Percentiles rank a stretch among this genome's conserved stretches.
phyloP scores from a whole-genome alignment of 2,329 filamentous ascomycete species.

The Eutypa lata region DNA sequence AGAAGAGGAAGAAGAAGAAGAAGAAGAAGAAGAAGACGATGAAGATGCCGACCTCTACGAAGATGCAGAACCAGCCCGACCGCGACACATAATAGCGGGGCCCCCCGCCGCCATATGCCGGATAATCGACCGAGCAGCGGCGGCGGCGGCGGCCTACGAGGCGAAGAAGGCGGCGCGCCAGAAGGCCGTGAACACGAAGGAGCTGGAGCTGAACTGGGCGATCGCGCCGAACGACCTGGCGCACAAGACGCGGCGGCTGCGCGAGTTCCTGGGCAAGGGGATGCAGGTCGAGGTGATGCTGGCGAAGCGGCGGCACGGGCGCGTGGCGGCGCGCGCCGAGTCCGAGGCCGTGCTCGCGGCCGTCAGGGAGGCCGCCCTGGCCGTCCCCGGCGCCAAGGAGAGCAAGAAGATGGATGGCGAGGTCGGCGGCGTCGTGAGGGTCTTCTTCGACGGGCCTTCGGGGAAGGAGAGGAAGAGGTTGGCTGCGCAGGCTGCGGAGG shows the following conservation, averaged over 20 bases:
- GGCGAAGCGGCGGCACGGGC: constrained; percentile 62
- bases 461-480: constrained; percentile 11
- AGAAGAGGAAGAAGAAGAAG: neutral
- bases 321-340: constrained; percentile 59
- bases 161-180: constrained; percentile 40
- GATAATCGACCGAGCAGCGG: constrained; percentile 57
- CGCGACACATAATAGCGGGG: too few species aligned
- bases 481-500: constrained; percentile 1
- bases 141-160: constrained; percentile 33
- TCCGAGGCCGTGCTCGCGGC: constrained; percentile 53
- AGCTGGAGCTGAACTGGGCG: constrained; percentile 87
- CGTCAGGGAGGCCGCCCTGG: constrained; percentile 34
- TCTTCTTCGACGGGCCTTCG: constrained; percentile 35
- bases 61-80: constrained; percentile 12
- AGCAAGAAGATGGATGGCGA: constrained; percentile 36
- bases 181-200: constrained; percentile 57
- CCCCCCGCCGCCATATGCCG: constrained; percentile 60
- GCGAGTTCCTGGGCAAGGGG: constrained; percentile 70
- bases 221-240: constrained; percentile 72
- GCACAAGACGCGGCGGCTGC: constrained; percentile 66
- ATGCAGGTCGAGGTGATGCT: constrained; percentile 72
- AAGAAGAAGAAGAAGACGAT: constrained; percentile 25
- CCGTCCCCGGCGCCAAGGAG: constrained; percentile 34
- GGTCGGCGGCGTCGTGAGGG: constrained; percentile 31
- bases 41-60: constrained; percentile 24